Percentiles rank a stretch among this genome's conserved stretches.
Evolutionary conservation across 2,329 filamentous ascomycete species (phyloP).

Genomic region (Monosporascus ibericus): DNA sequence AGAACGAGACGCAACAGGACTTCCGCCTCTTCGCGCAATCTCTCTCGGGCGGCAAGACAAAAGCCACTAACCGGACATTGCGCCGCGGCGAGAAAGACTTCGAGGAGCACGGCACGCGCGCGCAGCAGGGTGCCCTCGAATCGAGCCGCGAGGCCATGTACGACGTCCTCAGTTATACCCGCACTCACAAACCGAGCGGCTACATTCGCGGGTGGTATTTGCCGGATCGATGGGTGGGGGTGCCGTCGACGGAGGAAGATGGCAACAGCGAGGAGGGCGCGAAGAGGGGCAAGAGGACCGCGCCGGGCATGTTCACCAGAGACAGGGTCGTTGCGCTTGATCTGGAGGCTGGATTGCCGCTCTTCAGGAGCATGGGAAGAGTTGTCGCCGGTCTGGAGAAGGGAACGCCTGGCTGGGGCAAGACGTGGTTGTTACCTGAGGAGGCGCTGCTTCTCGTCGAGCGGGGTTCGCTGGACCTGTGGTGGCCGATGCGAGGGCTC

Average conservation of each 20-base stretch:
- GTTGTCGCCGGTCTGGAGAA: constrained; percentile 47
- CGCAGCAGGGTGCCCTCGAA: constrained; percentile 72
- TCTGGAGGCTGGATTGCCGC: constrained; percentile 60
- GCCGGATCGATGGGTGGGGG: constrained; percentile 47
- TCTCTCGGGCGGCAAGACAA: constrained; percentile 22
- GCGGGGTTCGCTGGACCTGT: constrained; percentile 77
- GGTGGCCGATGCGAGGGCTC: constrained; percentile 64
- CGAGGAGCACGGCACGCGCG: constrained; percentile 80
- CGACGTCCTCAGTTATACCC: constrained; percentile 71
- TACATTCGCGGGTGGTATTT: constrained; percentile 69
- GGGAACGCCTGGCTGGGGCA: constrained; percentile 50
- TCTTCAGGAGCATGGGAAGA: constrained; percentile 71
- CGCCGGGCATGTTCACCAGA: constrained; percentile 28
- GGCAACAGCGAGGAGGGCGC: constrained; percentile 8
- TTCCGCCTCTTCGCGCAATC: constrained; percentile 65
- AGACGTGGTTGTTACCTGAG: constrained; percentile 81
- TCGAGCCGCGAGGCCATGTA: constrained; percentile 84
- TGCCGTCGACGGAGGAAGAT: constrained; percentile 10
- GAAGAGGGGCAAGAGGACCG: constrained; percentile 12
- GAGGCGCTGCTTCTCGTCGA: constrained; percentile 88
- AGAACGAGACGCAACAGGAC: constrained; percentile 79
- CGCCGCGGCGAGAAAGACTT: constrained; percentile 97
- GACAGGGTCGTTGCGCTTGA: constrained; percentile 62
- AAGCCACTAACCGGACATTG: constrained; percentile 55
- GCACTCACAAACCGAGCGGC: constrained; percentile 64